Conservation (phyloP, 2,329 filamentous ascomycete species). For the Diaporthe citrichinensis region DNA sequence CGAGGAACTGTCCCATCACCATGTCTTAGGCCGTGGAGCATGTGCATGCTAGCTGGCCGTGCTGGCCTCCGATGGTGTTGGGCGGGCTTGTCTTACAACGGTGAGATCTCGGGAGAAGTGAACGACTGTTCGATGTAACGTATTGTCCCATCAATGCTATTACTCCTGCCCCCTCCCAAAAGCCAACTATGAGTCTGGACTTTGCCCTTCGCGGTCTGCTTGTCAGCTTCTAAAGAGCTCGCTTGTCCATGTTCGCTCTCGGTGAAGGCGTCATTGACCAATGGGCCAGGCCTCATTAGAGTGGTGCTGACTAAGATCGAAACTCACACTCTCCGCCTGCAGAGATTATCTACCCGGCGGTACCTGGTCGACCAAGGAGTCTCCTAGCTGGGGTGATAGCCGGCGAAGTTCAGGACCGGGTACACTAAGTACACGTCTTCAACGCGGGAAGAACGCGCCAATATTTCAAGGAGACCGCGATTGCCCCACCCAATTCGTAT, state of each 20-base stretch:
- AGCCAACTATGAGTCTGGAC: neutral
- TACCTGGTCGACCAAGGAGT: neutral
- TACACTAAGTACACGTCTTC: slow-evolving; percentile 36
- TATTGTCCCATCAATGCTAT: neutral
- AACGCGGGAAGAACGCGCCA: slow-evolving; percentile 38
- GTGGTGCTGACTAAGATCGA: slow-evolving; percentile 36
- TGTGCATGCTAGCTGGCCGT: neutral
- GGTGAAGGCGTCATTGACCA: slow-evolving; percentile 30
- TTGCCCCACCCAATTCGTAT: slow-evolving; percentile 35
- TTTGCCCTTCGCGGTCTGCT: neutral
- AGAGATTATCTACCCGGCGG: neutral
- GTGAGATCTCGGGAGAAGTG: neutral
- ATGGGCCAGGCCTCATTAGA: neutral
- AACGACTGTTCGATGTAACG: neutral
- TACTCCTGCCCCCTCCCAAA: neutral
- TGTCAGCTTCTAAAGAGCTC: slow-evolving; percentile 1
- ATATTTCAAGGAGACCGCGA: slow-evolving; percentile 35
- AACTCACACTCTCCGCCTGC: neutral
- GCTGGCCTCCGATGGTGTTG: neutral
- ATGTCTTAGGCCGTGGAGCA: neutral
- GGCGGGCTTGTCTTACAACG: no score
- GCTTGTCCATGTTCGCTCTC: neutral
- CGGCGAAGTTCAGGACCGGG: neutral
- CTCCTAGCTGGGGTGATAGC: neutral
- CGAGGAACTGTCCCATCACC: neutral